Percentiles rank a stretch among this genome's conserved stretches.
Conservation (phyloP, 352 stramenopile species). For the Pythium apleroticum region DNA sequence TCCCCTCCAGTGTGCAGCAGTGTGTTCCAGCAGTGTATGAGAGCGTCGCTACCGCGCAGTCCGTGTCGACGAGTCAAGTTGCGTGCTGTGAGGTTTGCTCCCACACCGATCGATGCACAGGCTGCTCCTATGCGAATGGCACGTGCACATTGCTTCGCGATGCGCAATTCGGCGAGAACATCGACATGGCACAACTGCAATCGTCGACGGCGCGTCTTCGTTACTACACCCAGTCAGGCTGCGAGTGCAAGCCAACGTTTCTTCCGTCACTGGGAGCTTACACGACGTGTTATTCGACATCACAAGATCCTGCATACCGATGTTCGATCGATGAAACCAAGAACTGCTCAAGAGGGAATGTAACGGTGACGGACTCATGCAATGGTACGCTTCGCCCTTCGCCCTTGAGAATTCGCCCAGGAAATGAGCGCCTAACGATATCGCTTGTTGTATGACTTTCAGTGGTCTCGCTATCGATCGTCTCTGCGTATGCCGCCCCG, state of each 20-base stretch:
- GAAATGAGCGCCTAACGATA: background rate
- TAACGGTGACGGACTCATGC: slow-evolving; percentile 1
- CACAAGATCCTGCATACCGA: slow-evolving; percentile 5
- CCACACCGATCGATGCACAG: slow-evolving; percentile 12
- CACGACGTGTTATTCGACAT: slow-evolving; percentile 15
- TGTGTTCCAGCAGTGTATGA: slow-evolving; percentile 2
- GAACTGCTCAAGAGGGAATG: background rate
- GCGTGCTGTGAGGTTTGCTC: slow-evolving; percentile 23
- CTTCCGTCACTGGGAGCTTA: background rate
- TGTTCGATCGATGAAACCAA: slow-evolving; percentile 18
- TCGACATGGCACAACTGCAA: background rate
- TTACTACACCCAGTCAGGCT: slow-evolving; percentile 17
- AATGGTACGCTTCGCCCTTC: slow-evolving; percentile 19
- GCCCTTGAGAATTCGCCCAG: too few relatives aligned
- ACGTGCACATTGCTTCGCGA: slow-evolving; percentile 22
- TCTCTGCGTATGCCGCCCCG: background rate
- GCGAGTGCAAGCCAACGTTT: slow-evolving; percentile 19
- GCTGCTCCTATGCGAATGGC: slow-evolving; percentile 13
- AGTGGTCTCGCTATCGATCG: slow-evolving; percentile 21
- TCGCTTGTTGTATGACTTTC: background rate
- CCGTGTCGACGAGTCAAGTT: background rate
- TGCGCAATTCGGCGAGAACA: background rate
- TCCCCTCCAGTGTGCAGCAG: background rate
- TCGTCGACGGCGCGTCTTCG: slow-evolving; percentile 3
- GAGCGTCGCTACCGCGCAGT: slow-evolving; percentile 9